phyloP scores from a whole-genome alignment of 2,329 filamentous ascomycete genomes.

The Colletotrichum nymphaeae region DNA sequence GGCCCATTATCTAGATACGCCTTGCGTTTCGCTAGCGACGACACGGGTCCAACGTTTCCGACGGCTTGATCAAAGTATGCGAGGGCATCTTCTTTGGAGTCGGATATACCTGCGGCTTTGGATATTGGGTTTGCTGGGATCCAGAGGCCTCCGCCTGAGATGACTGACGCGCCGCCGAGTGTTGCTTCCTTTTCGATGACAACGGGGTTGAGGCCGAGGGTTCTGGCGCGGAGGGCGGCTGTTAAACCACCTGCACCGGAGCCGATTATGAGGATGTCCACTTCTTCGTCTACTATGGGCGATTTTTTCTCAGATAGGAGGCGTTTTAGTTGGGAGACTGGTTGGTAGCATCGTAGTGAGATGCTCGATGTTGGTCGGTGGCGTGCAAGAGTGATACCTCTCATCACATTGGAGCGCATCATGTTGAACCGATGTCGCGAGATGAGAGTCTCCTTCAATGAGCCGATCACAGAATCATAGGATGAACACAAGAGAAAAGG shows the following conservation, averaged over 20 bases:
- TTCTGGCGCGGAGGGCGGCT: conserved; percentile 43
- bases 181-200: conserved; percentile 47
- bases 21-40: conserved; percentile 40
- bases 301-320: background rate
- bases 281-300: background rate
- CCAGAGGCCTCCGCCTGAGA: conserved; percentile 49
- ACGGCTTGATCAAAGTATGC: conserved; percentile 44
- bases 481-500: too few species aligned
- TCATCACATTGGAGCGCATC: background rate
- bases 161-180: conserved; percentile 48
- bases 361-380: background rate
- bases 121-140: conserved; percentile 45
- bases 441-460: too few species aligned
- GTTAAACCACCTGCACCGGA: conserved; percentile 46
- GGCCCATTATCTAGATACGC: conserved; percentile 46
- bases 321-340: background rate
- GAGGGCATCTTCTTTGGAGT: conserved; percentile 41
- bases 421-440: background rate
- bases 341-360: background rate
- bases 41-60: conserved; percentile 43
- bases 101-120: conserved; percentile 36
- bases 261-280: conserved; percentile 44
- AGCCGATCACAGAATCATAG: too few species aligned
- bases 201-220: conserved; percentile 39
- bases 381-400: background rate